Conservation (phyloP, 31 red algal genomes). For the Porphyra umbilicalis region DNA sequence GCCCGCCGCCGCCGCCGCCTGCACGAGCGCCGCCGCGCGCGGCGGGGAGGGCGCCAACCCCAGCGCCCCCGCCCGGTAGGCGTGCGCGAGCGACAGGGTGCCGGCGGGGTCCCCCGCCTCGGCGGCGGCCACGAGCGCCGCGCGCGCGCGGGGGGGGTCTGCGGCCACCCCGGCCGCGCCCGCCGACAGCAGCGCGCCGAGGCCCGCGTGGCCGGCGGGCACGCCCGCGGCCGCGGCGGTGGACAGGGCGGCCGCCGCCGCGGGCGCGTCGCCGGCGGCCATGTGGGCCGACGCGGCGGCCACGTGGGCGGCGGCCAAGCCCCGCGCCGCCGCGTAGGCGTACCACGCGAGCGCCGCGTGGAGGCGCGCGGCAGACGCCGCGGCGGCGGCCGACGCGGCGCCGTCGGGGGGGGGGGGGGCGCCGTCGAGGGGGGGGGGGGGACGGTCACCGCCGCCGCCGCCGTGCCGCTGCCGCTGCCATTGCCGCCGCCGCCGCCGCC, state of each 20-base stretch:
- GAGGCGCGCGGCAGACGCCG: neutral
- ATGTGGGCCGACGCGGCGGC: neutral
- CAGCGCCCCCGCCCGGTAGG: neutral
- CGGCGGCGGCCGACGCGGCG: neutral
- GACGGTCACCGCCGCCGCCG: no score
- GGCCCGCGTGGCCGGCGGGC: neutral
- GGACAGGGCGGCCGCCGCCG: neutral
- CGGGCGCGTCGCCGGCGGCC: neutral
- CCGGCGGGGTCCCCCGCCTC: neutral
- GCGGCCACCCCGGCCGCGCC: neutral
- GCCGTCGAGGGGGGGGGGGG: no score
- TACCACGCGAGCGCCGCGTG: neutral
- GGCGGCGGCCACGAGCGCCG: neutral
- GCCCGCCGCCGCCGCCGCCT: neutral
- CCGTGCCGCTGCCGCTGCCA: no score
- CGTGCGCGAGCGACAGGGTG: neutral
- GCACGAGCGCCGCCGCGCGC: neutral
- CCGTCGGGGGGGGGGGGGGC: no score
- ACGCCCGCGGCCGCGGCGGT: neutral
- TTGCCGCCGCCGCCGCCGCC: no score
- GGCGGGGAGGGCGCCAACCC: neutral
- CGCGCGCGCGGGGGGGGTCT: neutral
- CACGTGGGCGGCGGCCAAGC: neutral
- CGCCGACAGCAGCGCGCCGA: neutral
- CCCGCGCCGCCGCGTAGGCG: neutral